Evolutionary conservation across 1,284 basidiomycete species (phyloP).

Genomic region (Heterobasidion occidentale): DNA sequence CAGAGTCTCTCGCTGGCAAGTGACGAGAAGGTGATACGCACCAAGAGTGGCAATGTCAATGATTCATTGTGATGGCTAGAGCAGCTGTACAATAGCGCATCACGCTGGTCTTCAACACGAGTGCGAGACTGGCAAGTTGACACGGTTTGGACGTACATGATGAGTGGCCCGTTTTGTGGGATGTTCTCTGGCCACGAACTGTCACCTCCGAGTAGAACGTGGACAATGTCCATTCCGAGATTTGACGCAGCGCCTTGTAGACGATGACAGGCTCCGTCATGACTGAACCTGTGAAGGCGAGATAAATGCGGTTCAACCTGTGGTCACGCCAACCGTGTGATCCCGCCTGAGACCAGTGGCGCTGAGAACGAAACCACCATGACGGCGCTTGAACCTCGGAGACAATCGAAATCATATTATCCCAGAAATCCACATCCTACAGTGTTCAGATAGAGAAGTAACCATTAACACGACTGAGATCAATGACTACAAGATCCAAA

Average conservation of each 20-base stretch:
- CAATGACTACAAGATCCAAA: no score
- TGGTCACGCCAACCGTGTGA: no score
- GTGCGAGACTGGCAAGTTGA: neutral
- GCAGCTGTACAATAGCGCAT: slow-evolving; percentile 26
- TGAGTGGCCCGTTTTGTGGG: slow-evolving; percentile 46
- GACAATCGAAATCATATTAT: no score
- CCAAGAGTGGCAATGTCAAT: slow-evolving; percentile 47
- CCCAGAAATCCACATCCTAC: no score
- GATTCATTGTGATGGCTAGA: slow-evolving; percentile 67
- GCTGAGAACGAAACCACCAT: no score
- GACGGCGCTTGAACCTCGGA: no score
- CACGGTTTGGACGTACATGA: slow-evolving; percentile 36
- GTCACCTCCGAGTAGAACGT: slow-evolving; percentile 66
- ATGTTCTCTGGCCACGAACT: slow-evolving; percentile 58
- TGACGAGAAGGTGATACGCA: slow-evolving; percentile 16
- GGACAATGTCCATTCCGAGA: slow-evolving; percentile 57
- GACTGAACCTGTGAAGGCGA: no score
- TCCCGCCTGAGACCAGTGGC: no score
- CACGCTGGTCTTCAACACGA: neutral
- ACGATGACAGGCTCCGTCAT: slow-evolving; percentile 37
- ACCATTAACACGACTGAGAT: no score
- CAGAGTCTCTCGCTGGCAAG: neutral
- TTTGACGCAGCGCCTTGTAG: slow-evolving; percentile 53
- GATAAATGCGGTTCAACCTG: no score
- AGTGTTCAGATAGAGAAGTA: no score